Conservation (phyloP, 108 stramenopile genomes). For the Ochromonas danica region DNA sequence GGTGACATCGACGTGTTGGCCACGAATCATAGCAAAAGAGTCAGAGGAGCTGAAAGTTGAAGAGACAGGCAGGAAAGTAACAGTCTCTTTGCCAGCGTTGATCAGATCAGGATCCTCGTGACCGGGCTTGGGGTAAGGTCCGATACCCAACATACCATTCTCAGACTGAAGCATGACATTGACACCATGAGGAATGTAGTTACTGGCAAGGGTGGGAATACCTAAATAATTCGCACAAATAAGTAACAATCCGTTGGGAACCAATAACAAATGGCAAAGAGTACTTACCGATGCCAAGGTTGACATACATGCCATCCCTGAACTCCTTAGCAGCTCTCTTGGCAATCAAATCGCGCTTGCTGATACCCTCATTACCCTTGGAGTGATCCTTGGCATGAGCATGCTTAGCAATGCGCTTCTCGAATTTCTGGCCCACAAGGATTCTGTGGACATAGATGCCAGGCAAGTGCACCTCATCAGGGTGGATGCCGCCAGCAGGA, state of each 20-base stretch:
- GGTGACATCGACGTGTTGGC: constrained; percentile 82
- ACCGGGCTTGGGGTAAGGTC: constrained; percentile 66
- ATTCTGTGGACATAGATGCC: constrained; percentile 83
- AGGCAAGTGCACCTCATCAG: constrained; percentile 79
- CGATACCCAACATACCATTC: constrained; percentile 82
- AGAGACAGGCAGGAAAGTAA: constrained; percentile 72
- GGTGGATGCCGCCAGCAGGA: constrained; percentile 72
- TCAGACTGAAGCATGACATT: constrained; percentile 83
- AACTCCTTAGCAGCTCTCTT: constrained; percentile 82
- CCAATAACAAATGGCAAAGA: too few species aligned
- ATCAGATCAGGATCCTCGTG: constrained; percentile 75
- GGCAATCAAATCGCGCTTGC: constrained; percentile 60
- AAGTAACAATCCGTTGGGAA: too few species aligned
- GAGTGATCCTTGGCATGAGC: too few species aligned
- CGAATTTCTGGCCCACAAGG: constrained; percentile 67
- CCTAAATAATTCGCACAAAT: too few species aligned
- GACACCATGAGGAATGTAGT: constrained; percentile 76
- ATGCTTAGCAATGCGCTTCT: constrained; percentile 83
- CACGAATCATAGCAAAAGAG: constrained; percentile 86
- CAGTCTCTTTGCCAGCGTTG: constrained; percentile 88
- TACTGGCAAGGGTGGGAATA: constrained; percentile 74
- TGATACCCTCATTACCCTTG: too few species aligned
- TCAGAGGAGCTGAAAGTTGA: constrained; percentile 68
- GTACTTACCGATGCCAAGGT: constrained; percentile 91
- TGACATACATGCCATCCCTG: constrained; percentile 86